Evolutionary conservation across 805 yeast species (phyloP).

Genomic region (Saturnispora sanitii): DNA sequence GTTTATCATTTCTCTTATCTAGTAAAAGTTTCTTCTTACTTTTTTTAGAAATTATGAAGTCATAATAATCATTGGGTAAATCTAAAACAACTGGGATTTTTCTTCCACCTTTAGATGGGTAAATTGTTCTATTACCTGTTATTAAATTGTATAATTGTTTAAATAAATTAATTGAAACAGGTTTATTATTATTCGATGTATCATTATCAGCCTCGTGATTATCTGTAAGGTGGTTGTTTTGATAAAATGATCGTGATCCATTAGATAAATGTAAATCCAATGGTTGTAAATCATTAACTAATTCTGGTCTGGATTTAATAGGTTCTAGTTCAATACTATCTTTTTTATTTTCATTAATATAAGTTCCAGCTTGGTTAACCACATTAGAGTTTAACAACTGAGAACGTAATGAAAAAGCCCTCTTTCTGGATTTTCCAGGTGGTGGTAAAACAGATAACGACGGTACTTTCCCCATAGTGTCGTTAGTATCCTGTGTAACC

Average conservation of each 20-base stretch:
- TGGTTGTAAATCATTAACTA: constrained; percentile 20
- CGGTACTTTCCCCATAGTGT: background rate
- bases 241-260: too few species aligned
- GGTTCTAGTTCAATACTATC: constrained; percentile 27
- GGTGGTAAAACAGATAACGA: constrained; percentile 17
- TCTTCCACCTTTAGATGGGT: constrained; percentile 62
- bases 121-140: constrained; percentile 36
- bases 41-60: too few species aligned
- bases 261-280: too few species aligned
- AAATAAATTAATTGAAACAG: background rate
- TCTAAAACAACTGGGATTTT: constrained; percentile 55
- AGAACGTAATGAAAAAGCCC: constrained; percentile 60
- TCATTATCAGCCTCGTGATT: too few species aligned
- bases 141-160: constrained; percentile 15
- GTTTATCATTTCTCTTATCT: constrained; percentile 57
- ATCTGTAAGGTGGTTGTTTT: constrained; percentile 19
- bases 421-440: constrained; percentile 33
- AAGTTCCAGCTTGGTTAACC: constrained; percentile 18
- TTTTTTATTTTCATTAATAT: constrained; percentile 2
- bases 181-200: constrained; percentile 10
- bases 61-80: too few species aligned
- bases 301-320: constrained; percentile 24
- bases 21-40: constrained; percentile 33
- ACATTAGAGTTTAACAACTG: constrained; percentile 47
- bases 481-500: too few species aligned